Evolutionary conservation across 2,329 filamentous ascomycete genomes (phyloP), one percentile per base, ranked within the genome.

Genomic region (Colletotrichum sp.): DNA sequence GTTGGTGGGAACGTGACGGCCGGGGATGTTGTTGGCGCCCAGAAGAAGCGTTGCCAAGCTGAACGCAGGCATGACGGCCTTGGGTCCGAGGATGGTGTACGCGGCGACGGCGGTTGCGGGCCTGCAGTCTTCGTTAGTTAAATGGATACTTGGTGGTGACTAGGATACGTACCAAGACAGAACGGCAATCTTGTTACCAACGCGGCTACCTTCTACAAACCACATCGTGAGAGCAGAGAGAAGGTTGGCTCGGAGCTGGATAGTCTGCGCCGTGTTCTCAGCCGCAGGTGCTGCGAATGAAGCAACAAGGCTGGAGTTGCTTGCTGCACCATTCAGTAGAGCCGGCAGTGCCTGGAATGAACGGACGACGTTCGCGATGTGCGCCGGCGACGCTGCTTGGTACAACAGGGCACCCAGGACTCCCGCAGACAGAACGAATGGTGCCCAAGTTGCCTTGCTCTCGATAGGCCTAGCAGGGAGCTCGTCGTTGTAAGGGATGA

Each of bases 401-500:
- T 59, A 65, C 26, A 71, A 16, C 15, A 75, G 2, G 0, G 28
- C 57, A 0, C 57, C 28, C 28, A 62, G 2, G 9, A 62, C 16
- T 13, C 26, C 57, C 5, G 30, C 44, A 52, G 44, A 55, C 65
- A 73, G 30, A 5, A 44, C 18, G 8, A 34, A 55, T 4, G 66
- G 28, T 1, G 57, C 39, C 57, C 57, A 63, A 2, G 55, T 66
- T 3, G 16, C 6, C 24, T 71, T 70, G 60, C n/a, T 66, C 26
- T 39, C 26, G 8, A 75, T 34, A 2, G 67, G 67, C 10, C 16
- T 30, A 9, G 60, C 16, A 1, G 72, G 67, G 10, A 75, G 72
- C 34, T 75, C 72, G 9, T 71, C 67, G 5, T 75, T 34, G 28
- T 65, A 71, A 7, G 72, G 72, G 1, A 75, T 49, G 10, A 75